These are phyloP conservation scores for Eucalyptus coolabah DNA, from an alignment of 345 rosid species.

Conservation along the genomic window DNA sequence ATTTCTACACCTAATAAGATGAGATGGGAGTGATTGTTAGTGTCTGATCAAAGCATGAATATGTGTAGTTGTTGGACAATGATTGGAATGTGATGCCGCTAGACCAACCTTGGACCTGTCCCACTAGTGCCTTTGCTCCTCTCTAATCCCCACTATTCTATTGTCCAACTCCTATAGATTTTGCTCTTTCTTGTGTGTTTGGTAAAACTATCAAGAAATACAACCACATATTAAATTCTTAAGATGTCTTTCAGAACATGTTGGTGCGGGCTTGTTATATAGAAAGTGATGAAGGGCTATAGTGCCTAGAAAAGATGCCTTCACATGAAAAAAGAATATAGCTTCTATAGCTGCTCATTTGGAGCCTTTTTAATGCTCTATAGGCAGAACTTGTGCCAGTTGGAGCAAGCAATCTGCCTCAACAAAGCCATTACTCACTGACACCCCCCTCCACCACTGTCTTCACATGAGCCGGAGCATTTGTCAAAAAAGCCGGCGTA, in stretches of 20 bases:
- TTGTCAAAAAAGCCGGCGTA: too few relatives aligned
- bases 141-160: not conserved
- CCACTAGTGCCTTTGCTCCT: not conserved
- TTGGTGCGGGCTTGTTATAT: not conserved
- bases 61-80: conserved; percentile 6
- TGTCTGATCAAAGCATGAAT: not conserved
- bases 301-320: not conserved
- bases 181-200: not conserved
- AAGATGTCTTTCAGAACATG: not conserved
- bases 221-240: not conserved
- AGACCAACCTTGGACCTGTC: conserved; percentile 14
- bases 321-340: not conserved
- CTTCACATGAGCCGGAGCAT: not conserved
- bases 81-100: conserved; percentile 9
- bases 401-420: not conserved
- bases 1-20: not conserved
- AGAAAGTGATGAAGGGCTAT: not conserved
- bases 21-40: not conserved
- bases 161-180: not conserved
- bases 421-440: not conserved
- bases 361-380: not conserved
- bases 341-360: not conserved
- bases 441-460: not conserved
- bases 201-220: not conserved
- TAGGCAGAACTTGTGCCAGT: not conserved